Percentiles rank a stretch among this genome's conserved stretches.
These are phyloP conservation scores for Hydrangea macrophylla DNA, from an alignment of 148 eudicot species.

Conservation along the genomic window DNA sequence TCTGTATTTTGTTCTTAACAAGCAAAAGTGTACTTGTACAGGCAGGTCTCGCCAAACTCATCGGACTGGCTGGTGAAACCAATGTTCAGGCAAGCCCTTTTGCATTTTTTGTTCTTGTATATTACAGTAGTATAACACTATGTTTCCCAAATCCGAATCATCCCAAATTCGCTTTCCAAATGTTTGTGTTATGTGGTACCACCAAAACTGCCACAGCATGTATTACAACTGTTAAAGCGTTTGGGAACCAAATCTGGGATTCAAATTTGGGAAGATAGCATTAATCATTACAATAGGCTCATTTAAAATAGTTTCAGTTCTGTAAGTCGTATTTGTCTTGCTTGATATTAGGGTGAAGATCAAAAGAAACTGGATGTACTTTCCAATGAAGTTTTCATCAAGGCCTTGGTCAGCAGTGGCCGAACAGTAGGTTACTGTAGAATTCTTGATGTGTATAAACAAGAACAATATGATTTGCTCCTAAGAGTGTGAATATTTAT, in stretches of 20 bases:
- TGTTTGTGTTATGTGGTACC: not conserved
- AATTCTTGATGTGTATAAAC: not conserved
- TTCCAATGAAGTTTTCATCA: conserved; percentile 89
- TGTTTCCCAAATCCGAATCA: no score
- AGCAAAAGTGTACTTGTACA: conserved; percentile 23
- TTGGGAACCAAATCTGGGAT: no score
- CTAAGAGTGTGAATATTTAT: conserved; percentile 17
- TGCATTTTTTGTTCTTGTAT: not conserved
- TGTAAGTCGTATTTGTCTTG: not conserved
- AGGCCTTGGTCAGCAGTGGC: conserved; percentile 91
- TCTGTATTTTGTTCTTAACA: not conserved
- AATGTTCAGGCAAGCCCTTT: conserved; percentile 76
- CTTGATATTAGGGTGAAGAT: conserved; percentile 73
- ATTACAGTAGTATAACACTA: no score
- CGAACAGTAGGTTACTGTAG: conserved; percentile 64
- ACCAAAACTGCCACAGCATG: no score
- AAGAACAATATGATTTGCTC: not conserved
- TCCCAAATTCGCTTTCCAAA: not conserved
- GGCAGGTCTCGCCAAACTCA: conserved; percentile 98
- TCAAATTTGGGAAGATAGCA: no score
- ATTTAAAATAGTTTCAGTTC: not conserved
- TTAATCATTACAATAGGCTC: not conserved
- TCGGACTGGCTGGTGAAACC: conserved; percentile 99
- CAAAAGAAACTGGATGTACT: conserved; percentile 97
- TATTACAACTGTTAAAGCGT: no score